phyloP scores from a whole-genome alignment of 1,139 yeast species.

The Candida labiduridarum region DNA sequence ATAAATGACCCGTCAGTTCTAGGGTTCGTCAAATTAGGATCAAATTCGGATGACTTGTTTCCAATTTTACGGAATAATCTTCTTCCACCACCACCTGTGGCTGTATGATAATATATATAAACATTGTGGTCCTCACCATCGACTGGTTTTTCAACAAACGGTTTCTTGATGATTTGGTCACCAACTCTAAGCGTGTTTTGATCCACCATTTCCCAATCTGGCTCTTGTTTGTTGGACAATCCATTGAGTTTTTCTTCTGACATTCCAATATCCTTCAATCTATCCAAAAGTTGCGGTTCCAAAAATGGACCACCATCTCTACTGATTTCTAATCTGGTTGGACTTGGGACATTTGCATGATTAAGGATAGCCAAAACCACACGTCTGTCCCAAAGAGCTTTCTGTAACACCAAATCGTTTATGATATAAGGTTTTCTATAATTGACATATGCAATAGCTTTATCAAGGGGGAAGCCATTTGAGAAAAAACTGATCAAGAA shows the following conservation, averaged over 20 bases:
- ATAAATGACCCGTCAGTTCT: constrained; percentile 90
- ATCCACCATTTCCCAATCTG: constrained; percentile 87
- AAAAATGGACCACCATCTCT: constrained; percentile 97
- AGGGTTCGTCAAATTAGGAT: constrained; percentile 72
- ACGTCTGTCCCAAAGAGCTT: constrained; percentile 95
- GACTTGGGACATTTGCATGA: constrained; percentile 85
- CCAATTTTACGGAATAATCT: constrained; percentile 93
- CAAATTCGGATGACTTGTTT: constrained; percentile 95
- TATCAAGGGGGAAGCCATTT: constrained; percentile 94
- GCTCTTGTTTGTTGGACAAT: constrained; percentile 70
- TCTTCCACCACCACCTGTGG: constrained; percentile 97
- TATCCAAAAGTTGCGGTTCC: constrained; percentile 58
- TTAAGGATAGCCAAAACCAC: constrained; percentile 81
- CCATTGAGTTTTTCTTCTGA: constrained; percentile 49
- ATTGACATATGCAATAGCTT: constrained; percentile 89
- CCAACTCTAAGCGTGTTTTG: constrained; percentile 81
- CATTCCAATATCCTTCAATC: constrained; percentile 40
- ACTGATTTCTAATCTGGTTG: constrained; percentile 81
- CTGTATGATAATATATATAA: constrained; percentile 83
- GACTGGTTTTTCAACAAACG: constrained; percentile 97
- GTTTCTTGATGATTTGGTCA: constrained; percentile 74
- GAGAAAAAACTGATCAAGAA: constrained; percentile 90
- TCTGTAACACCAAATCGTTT: constrained; percentile 89
- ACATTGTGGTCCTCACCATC: constrained; percentile 99
- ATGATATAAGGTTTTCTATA: constrained; percentile 87